Evolutionary conservation across 1,284 basidiomycete species (phyloP).

Genomic region (Ceratobasidium sp.): DNA sequence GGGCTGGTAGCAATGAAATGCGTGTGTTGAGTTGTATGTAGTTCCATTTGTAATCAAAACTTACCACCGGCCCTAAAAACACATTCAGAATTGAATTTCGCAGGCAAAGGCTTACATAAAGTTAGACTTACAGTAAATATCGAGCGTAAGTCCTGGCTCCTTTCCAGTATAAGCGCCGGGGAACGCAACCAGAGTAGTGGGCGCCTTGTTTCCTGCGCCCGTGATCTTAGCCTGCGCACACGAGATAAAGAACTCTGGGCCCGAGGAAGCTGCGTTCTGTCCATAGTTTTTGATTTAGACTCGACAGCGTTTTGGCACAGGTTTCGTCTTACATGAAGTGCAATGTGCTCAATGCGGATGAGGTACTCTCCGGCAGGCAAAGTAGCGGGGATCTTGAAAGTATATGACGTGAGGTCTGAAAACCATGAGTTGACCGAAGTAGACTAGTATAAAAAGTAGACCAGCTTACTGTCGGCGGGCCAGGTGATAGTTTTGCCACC

Average conservation of each 20-base stretch:
- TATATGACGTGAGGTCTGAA: constrained; percentile 60
- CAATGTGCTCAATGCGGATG: constrained; percentile 50
- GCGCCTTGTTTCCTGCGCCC: constrained; percentile 46
- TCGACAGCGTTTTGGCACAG: constrained; percentile 49
- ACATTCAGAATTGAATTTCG: constrained; percentile 13
- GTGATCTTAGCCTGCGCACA: constrained; percentile 56
- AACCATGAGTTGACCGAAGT: no score
- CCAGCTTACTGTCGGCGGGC: constrained; percentile 59
- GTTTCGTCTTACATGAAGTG: constrained; percentile 39
- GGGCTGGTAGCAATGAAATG: not conserved
- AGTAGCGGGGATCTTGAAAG: constrained; percentile 60
- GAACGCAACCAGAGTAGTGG: constrained; percentile 43
- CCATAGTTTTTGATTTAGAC: constrained; percentile 42
- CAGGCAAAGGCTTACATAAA: not conserved
- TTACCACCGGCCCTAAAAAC: constrained; percentile 31
- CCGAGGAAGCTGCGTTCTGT: not conserved
- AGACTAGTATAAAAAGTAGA: not conserved
- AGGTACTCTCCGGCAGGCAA: constrained; percentile 52
- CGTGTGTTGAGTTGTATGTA: constrained; percentile 41
- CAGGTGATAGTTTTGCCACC: constrained; percentile 58
- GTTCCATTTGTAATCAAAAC: not conserved
- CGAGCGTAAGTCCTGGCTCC: constrained; percentile 59
- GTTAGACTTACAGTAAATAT: constrained; percentile 38
- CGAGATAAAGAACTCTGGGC: constrained; percentile 50
- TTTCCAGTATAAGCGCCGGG: constrained; percentile 49